Percentiles rank a stretch among this genome's conserved stretches.
phyloP scores from a whole-genome alignment of 345 rosid species.

The Lepidium aucheri region DNA sequence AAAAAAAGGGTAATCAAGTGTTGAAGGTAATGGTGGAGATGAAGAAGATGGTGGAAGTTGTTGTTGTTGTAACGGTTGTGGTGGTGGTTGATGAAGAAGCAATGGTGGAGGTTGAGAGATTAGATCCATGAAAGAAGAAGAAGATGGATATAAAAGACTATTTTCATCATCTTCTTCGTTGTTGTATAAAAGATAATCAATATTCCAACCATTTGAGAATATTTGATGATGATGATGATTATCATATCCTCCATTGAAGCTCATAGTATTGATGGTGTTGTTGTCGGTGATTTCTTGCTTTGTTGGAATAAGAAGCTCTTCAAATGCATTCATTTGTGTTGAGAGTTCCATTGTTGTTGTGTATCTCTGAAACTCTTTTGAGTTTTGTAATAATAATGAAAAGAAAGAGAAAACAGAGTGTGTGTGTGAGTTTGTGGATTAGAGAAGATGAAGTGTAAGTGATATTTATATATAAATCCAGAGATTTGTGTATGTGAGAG shows the following conservation, averaged over 20 bases:
- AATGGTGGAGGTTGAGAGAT: constrained; percentile 31
- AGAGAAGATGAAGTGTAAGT: constrained; percentile 21
- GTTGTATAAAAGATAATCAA: constrained; percentile 40
- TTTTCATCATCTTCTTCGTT: constrained; percentile 26
- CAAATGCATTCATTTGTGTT: constrained; percentile 53
- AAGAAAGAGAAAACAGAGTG: constrained; percentile 6
- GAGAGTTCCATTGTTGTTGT: constrained; percentile 51
- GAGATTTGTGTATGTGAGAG: background rate
- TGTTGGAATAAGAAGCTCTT: constrained; percentile 60
- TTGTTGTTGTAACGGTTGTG: too few species aligned
- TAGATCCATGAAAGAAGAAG: constrained; percentile 31
- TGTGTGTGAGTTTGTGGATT: constrained; percentile 18
- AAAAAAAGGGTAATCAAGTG: constrained; percentile 39
- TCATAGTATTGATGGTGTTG: constrained; percentile 12
- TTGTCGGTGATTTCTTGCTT: constrained; percentile 36
- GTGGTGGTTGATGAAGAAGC: constrained; percentile 30
- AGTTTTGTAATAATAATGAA: background rate
- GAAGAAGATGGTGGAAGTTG: constrained; percentile 18
- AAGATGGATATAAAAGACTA: constrained; percentile 11
- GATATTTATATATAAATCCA: constrained; percentile 24
- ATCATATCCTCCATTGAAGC: constrained; percentile 20
- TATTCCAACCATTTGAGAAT: constrained; percentile 41
- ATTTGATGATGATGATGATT: constrained; percentile 21
- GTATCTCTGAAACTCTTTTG: background rate
- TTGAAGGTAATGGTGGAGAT: constrained; percentile 18